Evolutionary conservation across 2,329 filamentous ascomycete species (phyloP), one percentile per base, ranked within the genome.

Genomic region (Zymoseptoria pseudotritici): DNA sequence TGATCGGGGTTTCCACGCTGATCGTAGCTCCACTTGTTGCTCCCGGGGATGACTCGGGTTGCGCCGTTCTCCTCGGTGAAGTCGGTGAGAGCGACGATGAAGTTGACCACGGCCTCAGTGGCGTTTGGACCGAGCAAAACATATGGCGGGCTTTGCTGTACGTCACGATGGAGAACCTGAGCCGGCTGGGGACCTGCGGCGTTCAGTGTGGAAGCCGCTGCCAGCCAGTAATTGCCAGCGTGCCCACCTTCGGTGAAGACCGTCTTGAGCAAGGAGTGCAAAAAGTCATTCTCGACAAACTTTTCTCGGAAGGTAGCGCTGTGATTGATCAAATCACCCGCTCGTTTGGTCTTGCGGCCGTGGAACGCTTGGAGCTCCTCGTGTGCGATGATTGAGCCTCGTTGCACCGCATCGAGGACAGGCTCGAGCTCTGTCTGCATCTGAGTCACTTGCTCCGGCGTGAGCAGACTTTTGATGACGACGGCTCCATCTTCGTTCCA

Each of bases 51-150:
- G 19, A 58, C 52, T 11, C 57, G 52, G 13, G 57, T 58, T 3
- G 51, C 57, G 21, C 57, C 57, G 42, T 58, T 58, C 36, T 58
- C 57, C 19, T 54, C 57, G 11, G 29, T 26, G 57, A 58, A 58
- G 7, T 36, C 19, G 11, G 57, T 50, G 4, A 46, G 24, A n/a
- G 57, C 57, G 21, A 58, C 9, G 9, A 58, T 9, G 42, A 58
- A 58, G 57, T 55, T 58, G 52, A 58, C 31, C n/a, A 55, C 22
- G 10, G 57, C 52, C 24, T 58, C 57, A 7, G 57, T 52, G 11
- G 36, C 46, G 11, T 50, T n/a, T 7, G 57, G 57, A 11, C 57
- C 57, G 11, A 58, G 22, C 22, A 31, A 21, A 17, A 19, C 36
- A 46, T 55, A 58, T 19, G 52, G 51, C 9, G 52, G 31, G 52